Percentiles rank a stretch among this genome's conserved stretches.
phyloP scores from a whole-genome alignment of 768 basidiomycete species.

The Exidia glandulosa region DNA sequence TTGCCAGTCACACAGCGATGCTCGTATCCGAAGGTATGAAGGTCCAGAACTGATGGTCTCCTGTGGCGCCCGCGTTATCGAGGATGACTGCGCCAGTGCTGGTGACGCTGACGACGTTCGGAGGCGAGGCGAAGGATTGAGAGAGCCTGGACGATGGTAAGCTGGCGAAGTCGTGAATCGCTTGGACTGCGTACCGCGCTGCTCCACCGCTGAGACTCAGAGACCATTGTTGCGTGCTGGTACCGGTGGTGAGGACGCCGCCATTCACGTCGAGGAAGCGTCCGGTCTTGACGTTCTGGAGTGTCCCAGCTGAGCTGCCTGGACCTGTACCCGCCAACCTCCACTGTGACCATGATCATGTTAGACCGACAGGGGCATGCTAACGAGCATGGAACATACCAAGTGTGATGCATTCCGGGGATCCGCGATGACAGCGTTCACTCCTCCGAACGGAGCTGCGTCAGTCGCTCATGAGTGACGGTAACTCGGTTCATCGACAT shows the following conservation, averaged over 20 bases:
- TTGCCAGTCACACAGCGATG: not conserved
- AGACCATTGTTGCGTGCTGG: too few species aligned
- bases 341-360: not conserved
- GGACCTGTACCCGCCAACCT: not conserved
- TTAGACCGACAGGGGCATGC: not conserved
- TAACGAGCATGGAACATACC: not conserved
- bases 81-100: not conserved
- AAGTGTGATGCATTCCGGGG: not conserved
- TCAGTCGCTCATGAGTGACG: too few species aligned
- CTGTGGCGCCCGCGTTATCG: not conserved
- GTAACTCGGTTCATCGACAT: too few species aligned
- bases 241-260: too few species aligned
- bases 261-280: not conserved
- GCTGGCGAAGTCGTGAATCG: not conserved
- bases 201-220: too few species aligned
- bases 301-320: not conserved
- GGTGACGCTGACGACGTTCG: not conserved
- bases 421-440: too few species aligned
- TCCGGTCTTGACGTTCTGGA: not conserved
- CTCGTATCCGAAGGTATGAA: not conserved
- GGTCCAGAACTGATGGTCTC: not conserved
- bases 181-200: not conserved
- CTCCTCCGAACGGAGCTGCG: too few species aligned
- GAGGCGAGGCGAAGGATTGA: not conserved
- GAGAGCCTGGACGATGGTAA: not conserved